Percentiles rank a stretch among this genome's conserved stretches.
These are phyloP conservation scores for Russula sp. DNA, from an alignment of 768 basidiomycete species.

Conservation along the genomic window DNA sequence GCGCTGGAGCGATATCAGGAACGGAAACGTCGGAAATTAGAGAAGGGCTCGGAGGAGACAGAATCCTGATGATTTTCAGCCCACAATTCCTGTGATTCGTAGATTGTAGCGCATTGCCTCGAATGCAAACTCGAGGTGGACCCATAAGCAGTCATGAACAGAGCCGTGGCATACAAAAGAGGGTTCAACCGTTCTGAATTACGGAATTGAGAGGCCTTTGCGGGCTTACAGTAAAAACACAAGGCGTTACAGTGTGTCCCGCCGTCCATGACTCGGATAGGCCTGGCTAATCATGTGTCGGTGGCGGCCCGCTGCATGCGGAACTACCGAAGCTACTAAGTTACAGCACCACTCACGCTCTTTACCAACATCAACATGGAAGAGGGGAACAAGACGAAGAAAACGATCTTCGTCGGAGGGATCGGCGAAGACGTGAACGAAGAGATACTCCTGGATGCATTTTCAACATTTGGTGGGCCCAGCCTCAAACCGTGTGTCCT, in stretches of 20 bases:
- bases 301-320: not conserved
- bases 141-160: not conserved
- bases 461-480: constrained; percentile 78
- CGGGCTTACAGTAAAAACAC: too few relatives aligned
- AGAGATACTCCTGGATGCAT: constrained; percentile 63
- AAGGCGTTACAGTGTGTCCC: too few relatives aligned
- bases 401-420: constrained; percentile 80
- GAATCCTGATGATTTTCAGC: not conserved
- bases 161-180: not conserved
- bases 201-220: not conserved
- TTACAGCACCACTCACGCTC: not conserved
- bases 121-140: not conserved
- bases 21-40: constrained; percentile 73
- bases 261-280: too few relatives aligned
- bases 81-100: not conserved
- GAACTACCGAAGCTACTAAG: not conserved
- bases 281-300: not conserved
- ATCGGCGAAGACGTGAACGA: constrained; percentile 84
- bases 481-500: constrained; percentile 5
- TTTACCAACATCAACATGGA: constrained; percentile 45
- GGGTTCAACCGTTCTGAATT: not conserved
- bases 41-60: constrained; percentile 29
- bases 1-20: constrained; percentile 71
- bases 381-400: constrained; percentile 78
- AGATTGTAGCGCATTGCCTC: not conserved